Evolutionary conservation across 345 rosid genomes (phyloP), one percentile per base, ranked within the genome.

Genomic region (Arabis alpina): DNA sequence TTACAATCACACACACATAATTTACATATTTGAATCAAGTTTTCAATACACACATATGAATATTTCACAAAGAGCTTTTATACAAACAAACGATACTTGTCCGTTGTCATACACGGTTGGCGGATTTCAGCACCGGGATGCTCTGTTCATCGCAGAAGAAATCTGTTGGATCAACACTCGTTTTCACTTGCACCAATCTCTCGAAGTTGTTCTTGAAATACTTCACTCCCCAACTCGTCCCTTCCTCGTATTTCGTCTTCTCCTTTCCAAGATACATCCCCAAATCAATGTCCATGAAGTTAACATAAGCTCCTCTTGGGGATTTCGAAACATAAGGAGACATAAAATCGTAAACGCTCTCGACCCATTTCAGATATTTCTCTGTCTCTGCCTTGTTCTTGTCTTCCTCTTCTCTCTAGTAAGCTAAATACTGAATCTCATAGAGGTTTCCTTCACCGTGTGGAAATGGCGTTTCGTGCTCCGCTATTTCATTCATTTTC

Each of bases 231-330:
- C 82, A 85, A 54, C 54, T 48, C 24, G 66, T 80, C 1, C 70
- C 84, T 37, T 77, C 61, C 36, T 72, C 74, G 10, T 68, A 77
- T 56, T 53, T 76, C 2, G 62, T 57, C 66, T 64, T 51, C 45
- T 43, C 23, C 24, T 48, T 49, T 15, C 28, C 71, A 41, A 50
- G 6, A 13, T 32, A 82, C 1, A 19, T 45, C 10, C 73, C 78
- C 63, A 88, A 80, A 37, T 86, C 94, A n/a, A 81, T 67, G 73
- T 88, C 91, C 16, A 86, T 79, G 10, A 84, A 84, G 15, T 66
- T 81, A 10, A 68, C 60, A 70, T 40, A 87, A 43, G 92, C 77
- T 27, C 78, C 34, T 61, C 90, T 82, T 6, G 96, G 92, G 19
- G 85, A 80, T 61, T 79, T 81, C 0, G 93, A 83, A 47, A 86